These are phyloP conservation scores for Heliosperma pusillum DNA, from an alignment of 148 eudicot species.

Conservation along the genomic window DNA sequence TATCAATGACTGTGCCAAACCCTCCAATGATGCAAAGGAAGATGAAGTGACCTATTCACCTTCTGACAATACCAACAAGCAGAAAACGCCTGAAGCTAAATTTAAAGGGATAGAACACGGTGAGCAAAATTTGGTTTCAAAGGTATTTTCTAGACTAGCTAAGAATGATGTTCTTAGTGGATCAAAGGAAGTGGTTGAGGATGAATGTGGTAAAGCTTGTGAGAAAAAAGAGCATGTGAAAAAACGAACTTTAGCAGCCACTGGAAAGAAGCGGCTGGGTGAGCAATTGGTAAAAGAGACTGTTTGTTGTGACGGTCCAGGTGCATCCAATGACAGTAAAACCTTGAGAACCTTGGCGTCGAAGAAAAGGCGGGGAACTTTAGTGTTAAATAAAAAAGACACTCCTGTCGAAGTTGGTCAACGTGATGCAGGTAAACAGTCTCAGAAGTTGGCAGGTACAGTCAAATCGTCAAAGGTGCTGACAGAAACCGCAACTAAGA, in stretches of 20 bases:
- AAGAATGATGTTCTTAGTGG: slow-evolving; percentile 26
- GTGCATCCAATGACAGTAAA: slow-evolving; percentile 26
- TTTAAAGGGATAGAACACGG: slow-evolving; percentile 19
- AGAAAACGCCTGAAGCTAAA: slow-evolving; percentile 23
- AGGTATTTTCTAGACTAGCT: slow-evolving; percentile 33
- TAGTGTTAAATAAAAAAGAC: slow-evolving; percentile 25
- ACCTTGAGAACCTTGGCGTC: slow-evolving; percentile 10
- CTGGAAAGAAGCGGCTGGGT: slow-evolving; percentile 25
- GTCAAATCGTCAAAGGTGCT: slow-evolving; percentile 2
- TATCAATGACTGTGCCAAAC: slow-evolving; percentile 15
- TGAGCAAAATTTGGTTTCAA: slow-evolving; percentile 27
- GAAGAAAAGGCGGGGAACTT: slow-evolving; percentile 30
- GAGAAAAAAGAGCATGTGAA: slow-evolving; percentile 17
- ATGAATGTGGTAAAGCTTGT: slow-evolving; percentile 8
- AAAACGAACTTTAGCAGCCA: slow-evolving; percentile 16
- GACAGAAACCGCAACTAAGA: background rate
- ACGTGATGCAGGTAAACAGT: slow-evolving; percentile 15
- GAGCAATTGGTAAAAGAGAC: slow-evolving; percentile 21
- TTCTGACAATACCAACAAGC: slow-evolving; percentile 15
- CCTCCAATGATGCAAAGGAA: slow-evolving; percentile 44
- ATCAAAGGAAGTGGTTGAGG: slow-evolving; percentile 8
- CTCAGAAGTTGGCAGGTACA: background rate
- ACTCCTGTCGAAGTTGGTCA: slow-evolving; percentile 20
- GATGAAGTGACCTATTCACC: slow-evolving; percentile 22
- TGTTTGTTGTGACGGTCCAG: slow-evolving; percentile 15